Evolutionary conservation across 164 flowering plant species (phyloP).

Genomic region (Litsea cubeba): DNA sequence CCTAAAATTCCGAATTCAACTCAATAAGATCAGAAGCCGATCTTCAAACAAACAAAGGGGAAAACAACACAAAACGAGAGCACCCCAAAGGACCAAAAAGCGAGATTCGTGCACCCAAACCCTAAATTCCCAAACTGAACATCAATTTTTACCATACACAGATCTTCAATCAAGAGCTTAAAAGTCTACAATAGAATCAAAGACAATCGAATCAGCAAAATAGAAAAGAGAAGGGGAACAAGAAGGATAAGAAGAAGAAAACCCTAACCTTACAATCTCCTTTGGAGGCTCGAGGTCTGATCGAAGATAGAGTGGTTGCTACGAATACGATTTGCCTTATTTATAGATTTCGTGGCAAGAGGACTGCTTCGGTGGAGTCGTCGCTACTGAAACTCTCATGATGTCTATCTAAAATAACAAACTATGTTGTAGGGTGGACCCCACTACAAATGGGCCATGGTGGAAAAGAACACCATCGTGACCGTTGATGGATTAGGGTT

Average conservation of each 20-base stretch:
- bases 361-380: not conserved
- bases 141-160: not conserved
- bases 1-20: not conserved
- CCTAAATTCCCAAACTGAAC: not conserved
- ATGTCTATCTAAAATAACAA: too few species aligned
- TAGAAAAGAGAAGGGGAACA: not conserved
- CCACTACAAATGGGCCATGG: too few species aligned
- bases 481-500: too few species aligned
- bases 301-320: not conserved
- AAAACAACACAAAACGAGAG: not conserved
- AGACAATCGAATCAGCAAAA: not conserved
- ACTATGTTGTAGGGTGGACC: too few species aligned
- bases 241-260: not conserved
- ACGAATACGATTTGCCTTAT: not conserved
- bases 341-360: not conserved
- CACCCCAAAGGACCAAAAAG: too few species aligned
- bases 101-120: not conserved
- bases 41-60: too few species aligned
- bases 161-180: not conserved
- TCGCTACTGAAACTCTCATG: not conserved
- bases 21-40: not conserved
- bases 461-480: too few species aligned
- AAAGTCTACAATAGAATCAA: too few species aligned
- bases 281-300: not conserved
- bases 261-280: not conserved